These are phyloP conservation scores for Starmera quercuum DNA, from an alignment of 805 yeast species.

Conservation along the genomic window DNA sequence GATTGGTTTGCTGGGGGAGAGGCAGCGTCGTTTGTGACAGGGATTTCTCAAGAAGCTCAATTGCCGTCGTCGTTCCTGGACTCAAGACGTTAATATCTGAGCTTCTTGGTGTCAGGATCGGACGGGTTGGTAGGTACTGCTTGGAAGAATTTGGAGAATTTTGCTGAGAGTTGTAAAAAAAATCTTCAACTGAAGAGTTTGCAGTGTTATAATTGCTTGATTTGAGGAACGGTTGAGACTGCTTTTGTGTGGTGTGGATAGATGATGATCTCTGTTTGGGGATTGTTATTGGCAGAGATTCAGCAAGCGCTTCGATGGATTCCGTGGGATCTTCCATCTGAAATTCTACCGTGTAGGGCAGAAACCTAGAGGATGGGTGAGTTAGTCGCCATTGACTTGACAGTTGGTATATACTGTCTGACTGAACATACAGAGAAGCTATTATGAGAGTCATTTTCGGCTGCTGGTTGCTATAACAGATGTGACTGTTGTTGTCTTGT, in stretches of 20 bases:
- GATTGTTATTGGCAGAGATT: conserved; percentile 15
- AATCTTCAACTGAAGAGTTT: conserved; percentile 19
- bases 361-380: conserved; percentile 31
- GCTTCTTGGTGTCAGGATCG: too few species aligned
- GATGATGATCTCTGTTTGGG: conserved; percentile 7
- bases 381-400: not conserved
- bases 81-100: too few species aligned
- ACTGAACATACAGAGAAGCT: conserved; percentile 53
- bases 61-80: too few species aligned
- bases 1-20: too few species aligned
- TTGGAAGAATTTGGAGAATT: conserved; percentile 2
- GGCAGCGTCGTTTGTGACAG: too few species aligned
- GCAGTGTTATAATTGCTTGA: conserved; percentile 4
- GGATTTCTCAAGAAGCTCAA: too few species aligned
- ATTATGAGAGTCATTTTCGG: conserved; percentile 56
- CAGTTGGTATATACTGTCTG: too few species aligned
- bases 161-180: conserved; percentile 13
- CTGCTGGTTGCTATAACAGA: too few species aligned
- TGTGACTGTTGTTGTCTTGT: conserved; percentile 1
- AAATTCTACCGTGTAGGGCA: conserved; percentile 69
- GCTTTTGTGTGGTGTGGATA: conserved; percentile 9
- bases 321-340: conserved; percentile 22
- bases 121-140: too few species aligned
- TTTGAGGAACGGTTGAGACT: not conserved
- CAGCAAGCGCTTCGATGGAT: conserved; percentile 24